Evolutionary conservation across 164 flowering plant genomes (phyloP).

Genomic region (Magnolia changhungtana): DNA sequence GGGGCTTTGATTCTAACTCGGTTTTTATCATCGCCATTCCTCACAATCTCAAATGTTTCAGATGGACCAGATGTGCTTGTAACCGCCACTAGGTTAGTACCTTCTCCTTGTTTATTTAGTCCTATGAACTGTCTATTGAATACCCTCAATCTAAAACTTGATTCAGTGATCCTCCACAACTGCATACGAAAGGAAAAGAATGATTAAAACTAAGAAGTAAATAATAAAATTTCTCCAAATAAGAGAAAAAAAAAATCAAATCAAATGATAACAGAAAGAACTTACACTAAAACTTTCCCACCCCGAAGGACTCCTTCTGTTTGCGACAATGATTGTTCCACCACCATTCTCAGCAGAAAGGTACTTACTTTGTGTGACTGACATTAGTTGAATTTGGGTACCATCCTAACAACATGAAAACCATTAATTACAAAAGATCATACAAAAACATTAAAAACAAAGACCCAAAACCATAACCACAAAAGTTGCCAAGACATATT

Average conservation of each 20-base stretch:
- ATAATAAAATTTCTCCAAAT: background rate
- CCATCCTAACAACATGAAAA: constrained; percentile 49
- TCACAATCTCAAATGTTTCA: constrained; percentile 48
- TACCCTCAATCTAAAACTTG: constrained; percentile 45
- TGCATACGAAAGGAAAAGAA: constrained; percentile 10
- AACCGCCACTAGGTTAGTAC: constrained; percentile 26
- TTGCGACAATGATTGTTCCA: constrained; percentile 47
- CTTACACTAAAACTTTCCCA: constrained; percentile 63
- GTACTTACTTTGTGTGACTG: constrained; percentile 47
- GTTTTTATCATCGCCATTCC: constrained; percentile 30
- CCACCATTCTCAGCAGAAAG: constrained; percentile 60
- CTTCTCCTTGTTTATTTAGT: constrained; percentile 27
- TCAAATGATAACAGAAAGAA: background rate
- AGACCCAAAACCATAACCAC: background rate
- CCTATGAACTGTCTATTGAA: constrained; percentile 58
- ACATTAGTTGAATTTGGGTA: constrained; percentile 47
- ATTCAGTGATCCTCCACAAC: constrained; percentile 69
- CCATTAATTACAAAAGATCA: background rate
- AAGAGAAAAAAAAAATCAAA: background rate
- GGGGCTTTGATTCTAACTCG: constrained; percentile 55
- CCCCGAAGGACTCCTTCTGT: constrained; percentile 33
- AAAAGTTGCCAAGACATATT: background rate
- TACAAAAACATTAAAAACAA: background rate
- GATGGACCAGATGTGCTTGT: constrained; percentile 25
- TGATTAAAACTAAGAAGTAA: background rate